Conservation (phyloP, 169 alveolate genomes). For the Perkinsus marinus region DNA sequence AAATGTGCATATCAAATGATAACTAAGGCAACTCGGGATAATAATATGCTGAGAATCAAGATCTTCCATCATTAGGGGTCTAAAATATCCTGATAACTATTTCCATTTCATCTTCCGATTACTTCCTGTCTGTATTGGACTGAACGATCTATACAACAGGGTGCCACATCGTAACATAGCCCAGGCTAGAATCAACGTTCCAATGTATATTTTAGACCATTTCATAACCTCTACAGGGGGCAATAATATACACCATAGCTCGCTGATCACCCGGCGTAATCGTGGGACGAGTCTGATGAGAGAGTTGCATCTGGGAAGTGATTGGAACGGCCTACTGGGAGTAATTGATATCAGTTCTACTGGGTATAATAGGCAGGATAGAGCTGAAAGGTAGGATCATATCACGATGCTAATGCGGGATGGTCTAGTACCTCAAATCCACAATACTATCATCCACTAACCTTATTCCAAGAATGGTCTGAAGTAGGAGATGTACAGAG, state of each 20-base stretch:
- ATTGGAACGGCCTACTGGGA: neutral
- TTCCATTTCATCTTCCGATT: neutral
- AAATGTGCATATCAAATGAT: too few species aligned
- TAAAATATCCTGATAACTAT: too few species aligned
- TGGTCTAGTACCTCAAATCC: neutral
- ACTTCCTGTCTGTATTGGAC: neutral
- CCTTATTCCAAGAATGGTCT: neutral
- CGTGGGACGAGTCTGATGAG: neutral
- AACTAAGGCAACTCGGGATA: too few species aligned
- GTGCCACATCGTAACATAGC: neutral
- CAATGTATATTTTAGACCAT: neutral
- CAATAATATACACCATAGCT: neutral
- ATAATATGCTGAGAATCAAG: too few species aligned
- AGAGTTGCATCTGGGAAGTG: too few species aligned
- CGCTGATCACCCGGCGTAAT: neutral
- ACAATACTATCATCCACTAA: neutral
- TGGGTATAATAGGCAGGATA: neutral
- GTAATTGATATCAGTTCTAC: neutral
- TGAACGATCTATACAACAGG: neutral
- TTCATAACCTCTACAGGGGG: neutral
- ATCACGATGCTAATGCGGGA: neutral
- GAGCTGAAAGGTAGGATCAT: neutral
- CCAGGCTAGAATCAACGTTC: neutral
- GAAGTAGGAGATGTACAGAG: neutral
- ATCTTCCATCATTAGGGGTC: too few species aligned